Evolutionary conservation across 2,329 filamentous ascomycete genomes (phyloP), one percentile per base, ranked within the genome.

Genomic region (Diplodia seriata): DNA sequence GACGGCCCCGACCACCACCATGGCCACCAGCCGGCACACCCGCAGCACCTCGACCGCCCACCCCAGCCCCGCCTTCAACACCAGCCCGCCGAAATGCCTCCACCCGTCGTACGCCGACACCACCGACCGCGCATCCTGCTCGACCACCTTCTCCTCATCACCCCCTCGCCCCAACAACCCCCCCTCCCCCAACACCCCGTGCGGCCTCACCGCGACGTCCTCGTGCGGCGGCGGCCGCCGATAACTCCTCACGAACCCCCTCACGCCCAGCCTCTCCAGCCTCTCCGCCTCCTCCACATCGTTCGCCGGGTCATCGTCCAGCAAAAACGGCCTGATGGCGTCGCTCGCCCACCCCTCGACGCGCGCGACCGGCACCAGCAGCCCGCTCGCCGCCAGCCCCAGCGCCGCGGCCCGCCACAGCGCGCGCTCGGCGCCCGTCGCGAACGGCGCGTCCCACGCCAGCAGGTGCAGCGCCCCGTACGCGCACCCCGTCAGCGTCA

Each of bases 361-460:
- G 20, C 38, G 33, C 36, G 54, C 54, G 4, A 57, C 38, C 3
- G 68, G 68, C 36, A 57, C 56, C 12, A 67, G 49, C 26, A 71
- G 51, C 4, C 53, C 38, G 8, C 70, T 29, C 51, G 69, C 67
- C 3, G 72, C 70, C 0, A 71, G n/a, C 1, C 33, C 40, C 54
- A 57, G 54, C 33, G 33, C 54, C 8, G 54, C 54, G 0, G 18
- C 1, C 15, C 64, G 62, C 73, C 73, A 75, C 1, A 72, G 29
- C 49, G 69, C 55, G 14, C 38, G 54, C 49, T 74, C 2, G 71
- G 71, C 1, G 71, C 74, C n/a, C n/a, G n/a, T n/a, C n/a, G n/a
- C n/a, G n/a, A n/a, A 74, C 2, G 71, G 71, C 1, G 71, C 74
- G 54, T 72, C 68, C 74, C 73, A 75, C 4, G 72, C 72, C 14